Evolutionary conservation across 345 rosid species (phyloP).

Genomic region (Microthlaspi erraticum): DNA sequence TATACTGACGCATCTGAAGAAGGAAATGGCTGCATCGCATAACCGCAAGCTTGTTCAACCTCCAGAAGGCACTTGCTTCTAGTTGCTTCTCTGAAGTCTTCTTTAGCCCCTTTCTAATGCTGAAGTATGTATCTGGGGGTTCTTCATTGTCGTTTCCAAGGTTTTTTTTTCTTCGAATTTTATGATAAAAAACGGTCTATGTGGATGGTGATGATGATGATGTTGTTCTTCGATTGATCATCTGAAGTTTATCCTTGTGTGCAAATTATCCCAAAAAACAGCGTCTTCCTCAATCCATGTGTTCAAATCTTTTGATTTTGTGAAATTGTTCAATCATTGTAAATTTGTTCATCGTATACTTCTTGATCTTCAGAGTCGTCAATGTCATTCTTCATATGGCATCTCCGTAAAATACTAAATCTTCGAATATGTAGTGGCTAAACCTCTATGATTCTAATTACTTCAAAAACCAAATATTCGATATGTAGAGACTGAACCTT

Average conservation of each 20-base stretch:
- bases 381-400: conserved; percentile 2
- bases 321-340: neutral
- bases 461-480: neutral
- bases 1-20: conserved; percentile 71
- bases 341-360: neutral
- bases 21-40: conserved; percentile 77
- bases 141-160: conserved; percentile 38
- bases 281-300: conserved; percentile 35
- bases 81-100: conserved; percentile 39
- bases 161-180: conserved; percentile 6
- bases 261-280: conserved; percentile 38
- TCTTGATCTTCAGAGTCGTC: neutral
- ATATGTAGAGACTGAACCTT: neutral
- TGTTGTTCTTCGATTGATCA: conserved; percentile 40
- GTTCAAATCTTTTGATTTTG: conserved; percentile 15
- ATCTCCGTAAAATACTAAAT: neutral
- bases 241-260: conserved; percentile 47
- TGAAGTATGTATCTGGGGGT: conserved; percentile 30
- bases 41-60: conserved; percentile 87
- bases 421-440: too few species aligned
- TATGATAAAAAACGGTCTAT: conserved; percentile 32
- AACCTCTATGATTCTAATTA: too few species aligned
- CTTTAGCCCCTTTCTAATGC: conserved; percentile 35
- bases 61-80: conserved; percentile 85
- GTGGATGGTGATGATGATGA: conserved; percentile 46